Conservation (phyloP, 768 basidiomycete genomes). For the Psilocybe sp. region DNA sequence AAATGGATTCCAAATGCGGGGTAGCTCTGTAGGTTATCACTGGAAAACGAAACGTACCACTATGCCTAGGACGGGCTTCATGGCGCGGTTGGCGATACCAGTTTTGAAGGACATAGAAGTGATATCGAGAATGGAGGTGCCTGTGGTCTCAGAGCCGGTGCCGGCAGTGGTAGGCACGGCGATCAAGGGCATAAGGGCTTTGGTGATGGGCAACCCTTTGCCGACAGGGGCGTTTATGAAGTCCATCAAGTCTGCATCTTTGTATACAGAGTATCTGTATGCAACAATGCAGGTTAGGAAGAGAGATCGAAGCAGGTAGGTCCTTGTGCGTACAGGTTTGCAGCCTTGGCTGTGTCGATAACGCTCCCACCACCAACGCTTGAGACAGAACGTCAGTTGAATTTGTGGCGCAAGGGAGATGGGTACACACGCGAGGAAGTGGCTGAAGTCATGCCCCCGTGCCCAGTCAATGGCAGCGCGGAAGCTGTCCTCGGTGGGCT, state of each 20-base stretch:
- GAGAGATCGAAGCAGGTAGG: neutral
- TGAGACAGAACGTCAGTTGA: conserved; percentile 6
- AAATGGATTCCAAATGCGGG: neutral
- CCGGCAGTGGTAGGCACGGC: conserved; percentile 77
- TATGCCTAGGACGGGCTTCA: conserved; percentile 87
- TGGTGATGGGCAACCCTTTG: conserved; percentile 80
- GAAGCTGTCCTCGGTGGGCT: conserved; percentile 92
- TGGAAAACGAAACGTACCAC: conserved; percentile 38
- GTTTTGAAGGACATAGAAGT: conserved; percentile 94
- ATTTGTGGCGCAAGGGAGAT: neutral
- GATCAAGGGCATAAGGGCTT: conserved; percentile 78
- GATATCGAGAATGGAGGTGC: conserved; percentile 91
- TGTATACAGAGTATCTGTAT: conserved; percentile 82
- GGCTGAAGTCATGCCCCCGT: conserved; percentile 83
- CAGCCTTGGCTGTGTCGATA: conserved; percentile 94
- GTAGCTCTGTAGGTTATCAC: too few species aligned
- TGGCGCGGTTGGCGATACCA: conserved; percentile 87
- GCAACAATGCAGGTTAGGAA: conserved; percentile 2
- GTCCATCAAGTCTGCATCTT: conserved; percentile 89
- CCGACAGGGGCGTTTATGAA: conserved; percentile 97
- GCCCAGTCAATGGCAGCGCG: conserved; percentile 87
- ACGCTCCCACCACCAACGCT: conserved; percentile 93
- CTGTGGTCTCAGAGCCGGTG: conserved; percentile 93
- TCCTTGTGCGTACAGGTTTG: conserved; percentile 66
- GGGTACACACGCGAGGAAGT: conserved; percentile 78